These are phyloP conservation scores for Lachnellula subtilissima DNA, from an alignment of 2,329 filamentous ascomycete species.

Conservation along the genomic window DNA sequence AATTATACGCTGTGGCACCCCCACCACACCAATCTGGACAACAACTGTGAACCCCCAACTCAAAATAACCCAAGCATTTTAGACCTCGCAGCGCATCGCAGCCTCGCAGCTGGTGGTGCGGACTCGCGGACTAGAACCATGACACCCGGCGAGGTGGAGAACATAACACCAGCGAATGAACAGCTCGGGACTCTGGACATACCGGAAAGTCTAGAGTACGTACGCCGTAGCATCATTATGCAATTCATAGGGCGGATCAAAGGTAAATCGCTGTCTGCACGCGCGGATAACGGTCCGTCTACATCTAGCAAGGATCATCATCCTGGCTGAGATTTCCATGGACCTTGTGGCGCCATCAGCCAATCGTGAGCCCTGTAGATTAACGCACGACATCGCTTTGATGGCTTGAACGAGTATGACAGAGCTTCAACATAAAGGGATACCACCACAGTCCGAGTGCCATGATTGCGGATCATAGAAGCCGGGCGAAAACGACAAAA, in stretches of 20 bases:
- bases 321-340: slow-evolving; percentile 16
- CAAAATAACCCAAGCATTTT: neutral
- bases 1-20: slow-evolving; percentile 21
- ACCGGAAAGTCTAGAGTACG: neutral
- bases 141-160: slow-evolving; percentile 14
- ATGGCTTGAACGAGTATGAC: neutral
- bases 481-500: neutral
- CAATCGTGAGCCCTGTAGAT: slow-evolving; percentile 13
- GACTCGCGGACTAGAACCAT: slow-evolving; percentile 7
- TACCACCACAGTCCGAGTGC: neutral
- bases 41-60: neutral
- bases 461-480: neutral
- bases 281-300: slow-evolving; percentile 27
- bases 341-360: slow-evolving; percentile 13
- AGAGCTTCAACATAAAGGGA: neutral
- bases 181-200: neutral
- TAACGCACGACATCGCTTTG: slow-evolving; percentile 23
- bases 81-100: slow-evolving; percentile 8
- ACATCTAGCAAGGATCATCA: slow-evolving; percentile 15
- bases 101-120: slow-evolving; percentile 11
- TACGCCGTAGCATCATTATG: neutral
- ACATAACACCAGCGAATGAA: slow-evolving; percentile 1
- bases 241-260: slow-evolving; percentile 20
- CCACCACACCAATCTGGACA: slow-evolving; percentile 8
- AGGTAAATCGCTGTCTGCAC: slow-evolving; percentile 19